Percentiles rank a stretch among this genome's conserved stretches.
Evolutionary conservation across 352 stramenopile species (phyloP).

Genomic region (Halophytophthora batemanensis): DNA sequence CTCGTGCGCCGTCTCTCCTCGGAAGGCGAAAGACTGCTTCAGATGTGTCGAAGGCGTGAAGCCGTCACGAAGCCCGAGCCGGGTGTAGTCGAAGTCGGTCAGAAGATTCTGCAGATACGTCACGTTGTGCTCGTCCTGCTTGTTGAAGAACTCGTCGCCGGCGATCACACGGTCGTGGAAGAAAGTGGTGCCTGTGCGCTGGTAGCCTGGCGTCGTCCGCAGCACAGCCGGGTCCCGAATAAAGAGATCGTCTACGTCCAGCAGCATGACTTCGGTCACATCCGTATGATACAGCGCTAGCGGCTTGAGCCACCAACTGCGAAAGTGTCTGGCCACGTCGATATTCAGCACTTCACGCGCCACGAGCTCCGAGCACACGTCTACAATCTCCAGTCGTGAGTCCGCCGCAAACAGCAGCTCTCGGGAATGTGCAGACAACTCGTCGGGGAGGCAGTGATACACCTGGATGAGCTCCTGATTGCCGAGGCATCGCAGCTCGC

Average conservation of each 20-base stretch:
- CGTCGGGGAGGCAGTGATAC: constrained; percentile 43
- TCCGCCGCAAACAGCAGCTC: constrained; percentile 28
- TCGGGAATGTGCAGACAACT: constrained; percentile 29
- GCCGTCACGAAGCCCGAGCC: constrained; percentile 28
- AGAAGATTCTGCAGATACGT: constrained; percentile 40
- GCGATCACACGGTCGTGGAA: constrained; percentile 63
- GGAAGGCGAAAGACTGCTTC: constrained; percentile 40
- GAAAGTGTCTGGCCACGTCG: constrained; percentile 25
- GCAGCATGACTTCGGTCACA: constrained; percentile 38
- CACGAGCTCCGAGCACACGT: constrained; percentile 33
- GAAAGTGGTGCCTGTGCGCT: constrained; percentile 49
- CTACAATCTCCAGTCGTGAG: constrained; percentile 34
- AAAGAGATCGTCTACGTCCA: constrained; percentile 57
- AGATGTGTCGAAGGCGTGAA: constrained; percentile 35
- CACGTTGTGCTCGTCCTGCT: constrained; percentile 27
- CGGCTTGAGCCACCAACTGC: constrained; percentile 63
- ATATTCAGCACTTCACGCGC: constrained; percentile 5
- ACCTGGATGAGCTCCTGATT: constrained; percentile 48
- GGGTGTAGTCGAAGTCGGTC: constrained; percentile 39
- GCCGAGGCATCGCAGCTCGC: constrained; percentile 40
- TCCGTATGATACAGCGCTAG: constrained; percentile 50
- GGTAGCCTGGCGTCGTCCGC: constrained; percentile 33
- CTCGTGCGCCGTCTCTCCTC: constrained; percentile 36
- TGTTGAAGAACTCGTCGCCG: constrained; percentile 26
- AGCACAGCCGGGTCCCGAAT: constrained; percentile 39